Percentiles rank a stretch among this genome's conserved stretches.
Evolutionary conservation across 2,329 filamentous ascomycete genomes (phyloP).

Genomic region (Ophiostoma sp.): DNA sequence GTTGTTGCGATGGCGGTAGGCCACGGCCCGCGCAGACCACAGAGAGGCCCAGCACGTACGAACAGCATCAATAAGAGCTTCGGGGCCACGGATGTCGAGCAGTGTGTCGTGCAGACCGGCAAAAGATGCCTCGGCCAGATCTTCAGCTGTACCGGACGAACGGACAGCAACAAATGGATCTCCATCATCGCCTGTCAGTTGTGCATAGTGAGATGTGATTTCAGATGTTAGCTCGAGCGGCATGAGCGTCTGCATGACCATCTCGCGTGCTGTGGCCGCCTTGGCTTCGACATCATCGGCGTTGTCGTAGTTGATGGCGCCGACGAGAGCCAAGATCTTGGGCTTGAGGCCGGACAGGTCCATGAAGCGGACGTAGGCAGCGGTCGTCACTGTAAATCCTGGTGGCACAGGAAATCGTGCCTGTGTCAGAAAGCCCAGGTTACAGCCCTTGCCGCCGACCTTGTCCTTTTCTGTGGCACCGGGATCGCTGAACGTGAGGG

Average conservation of each 20-base stretch:
- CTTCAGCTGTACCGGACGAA: background rate
- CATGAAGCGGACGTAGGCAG: constrained; percentile 1
- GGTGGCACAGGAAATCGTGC: background rate
- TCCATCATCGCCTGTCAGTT: background rate
- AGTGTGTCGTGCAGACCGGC: background rate
- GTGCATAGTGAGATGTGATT: background rate
- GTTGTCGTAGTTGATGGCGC: background rate
- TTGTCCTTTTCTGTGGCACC: background rate
- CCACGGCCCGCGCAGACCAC: background rate
- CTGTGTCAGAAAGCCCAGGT: background rate
- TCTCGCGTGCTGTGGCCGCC: background rate
- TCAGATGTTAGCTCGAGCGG: background rate
- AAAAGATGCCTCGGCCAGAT: background rate
- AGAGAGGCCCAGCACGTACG: background rate
- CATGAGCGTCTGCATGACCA: background rate
- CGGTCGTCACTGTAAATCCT: background rate
- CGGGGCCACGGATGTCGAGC: background rate
- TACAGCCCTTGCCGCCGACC: constrained; percentile 1
- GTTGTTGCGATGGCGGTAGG: background rate
- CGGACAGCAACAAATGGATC: background rate
- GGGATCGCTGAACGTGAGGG: background rate
- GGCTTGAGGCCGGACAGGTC: background rate
- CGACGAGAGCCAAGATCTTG: background rate
- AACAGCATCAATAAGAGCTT: background rate
- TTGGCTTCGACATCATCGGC: constrained; percentile 4